Percentiles rank a stretch among this genome's conserved stretches.
phyloP scores from a whole-genome alignment of 2,329 filamentous ascomycete genomes.

The Colletotrichum horii region DNA sequence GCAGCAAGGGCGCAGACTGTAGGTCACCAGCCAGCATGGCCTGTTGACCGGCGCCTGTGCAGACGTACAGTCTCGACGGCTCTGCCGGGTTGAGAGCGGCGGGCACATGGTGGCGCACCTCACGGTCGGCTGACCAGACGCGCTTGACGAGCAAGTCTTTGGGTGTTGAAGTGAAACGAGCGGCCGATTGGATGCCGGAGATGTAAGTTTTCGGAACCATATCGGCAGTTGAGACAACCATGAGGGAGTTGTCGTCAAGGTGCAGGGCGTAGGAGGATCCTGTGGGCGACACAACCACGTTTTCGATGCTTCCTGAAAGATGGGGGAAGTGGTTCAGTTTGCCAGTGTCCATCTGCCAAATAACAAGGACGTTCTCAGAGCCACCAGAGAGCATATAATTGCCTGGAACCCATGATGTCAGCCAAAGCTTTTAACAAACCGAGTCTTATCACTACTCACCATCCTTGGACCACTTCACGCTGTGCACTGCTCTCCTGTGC shows the following conservation, averaged over 20 bases:
- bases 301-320: slow-evolving; percentile 83
- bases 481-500: slow-evolving; percentile 84
- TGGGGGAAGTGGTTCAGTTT: slow-evolving; percentile 88
- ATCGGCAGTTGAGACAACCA: slow-evolving; percentile 89
- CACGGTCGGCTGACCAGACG: slow-evolving; percentile 49
- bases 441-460: slow-evolving; percentile 57
- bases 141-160: slow-evolving; percentile 60
- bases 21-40: slow-evolving; percentile 55
- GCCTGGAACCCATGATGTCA: slow-evolving; percentile 56
- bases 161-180: slow-evolving; percentile 53
- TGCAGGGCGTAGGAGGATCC: slow-evolving; percentile 85
- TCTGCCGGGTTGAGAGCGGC: slow-evolving; percentile 67
- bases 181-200: slow-evolving; percentile 76
- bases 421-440: neutral
- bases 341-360: slow-evolving; percentile 93
- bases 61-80: slow-evolving; percentile 69
- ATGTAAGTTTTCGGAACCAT: slow-evolving; percentile 84
- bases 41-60: slow-evolving; percentile 67
- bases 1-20: slow-evolving; percentile 66
- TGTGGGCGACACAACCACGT: slow-evolving; percentile 78
- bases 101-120: slow-evolving; percentile 57
- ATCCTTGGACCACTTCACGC: slow-evolving; percentile 91
- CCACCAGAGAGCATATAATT: slow-evolving; percentile 96
- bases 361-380: slow-evolving; percentile 83
- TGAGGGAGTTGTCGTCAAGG: slow-evolving; percentile 89